Evolutionary conservation across 192 early-diverging fungal species (phyloP), one percentile per base, ranked within the genome.

Genomic region (Backusella westeae): DNA sequence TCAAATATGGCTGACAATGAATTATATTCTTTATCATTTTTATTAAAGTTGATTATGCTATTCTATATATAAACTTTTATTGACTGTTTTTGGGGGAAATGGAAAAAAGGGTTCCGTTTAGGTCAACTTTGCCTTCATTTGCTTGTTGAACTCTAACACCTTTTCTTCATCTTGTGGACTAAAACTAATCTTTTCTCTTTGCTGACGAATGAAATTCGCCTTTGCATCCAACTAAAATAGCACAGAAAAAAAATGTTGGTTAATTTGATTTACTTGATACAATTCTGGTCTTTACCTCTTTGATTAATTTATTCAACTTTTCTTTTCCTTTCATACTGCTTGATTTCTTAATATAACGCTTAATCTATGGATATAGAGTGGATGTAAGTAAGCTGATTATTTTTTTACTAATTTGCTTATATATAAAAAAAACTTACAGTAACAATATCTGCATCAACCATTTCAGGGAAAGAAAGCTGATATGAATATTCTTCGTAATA

Each of bases 401-500:
- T 56, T 29, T 39, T 39, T 34, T 21, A 6, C 14, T 34, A 23
- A 15, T 19, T 34, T n/a, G 6, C 29, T 10, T 26, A 15, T 79
- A 75, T 23, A 12, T 70, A 65, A 5, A 12, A 46, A 12, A 53
- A 53, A 75, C 79, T 69, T 77, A 90, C 84, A 71, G 93, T 90
- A 21, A 97, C 82, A 68, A 96, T 88, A 6, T 91, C 94, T 4
- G 97, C 96, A 38, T 96, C 92, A 34, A 86, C 89, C 82, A 97
- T 86, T 81, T 99, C 98, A 12, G 98, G 97, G 89, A 99, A 99
- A 7, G 94, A 89, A 74, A 99, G 96, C 39, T 91, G 92, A 26
- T 86, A 84, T 29, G 91, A 90, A 74, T 89, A 92, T 21, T 89
- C 71, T 17, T 91, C 89, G 82, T 95, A 91, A 65, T 91, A 93